Conservation (phyloP, 306 rosid species). For the Trifolium repens region DNA sequence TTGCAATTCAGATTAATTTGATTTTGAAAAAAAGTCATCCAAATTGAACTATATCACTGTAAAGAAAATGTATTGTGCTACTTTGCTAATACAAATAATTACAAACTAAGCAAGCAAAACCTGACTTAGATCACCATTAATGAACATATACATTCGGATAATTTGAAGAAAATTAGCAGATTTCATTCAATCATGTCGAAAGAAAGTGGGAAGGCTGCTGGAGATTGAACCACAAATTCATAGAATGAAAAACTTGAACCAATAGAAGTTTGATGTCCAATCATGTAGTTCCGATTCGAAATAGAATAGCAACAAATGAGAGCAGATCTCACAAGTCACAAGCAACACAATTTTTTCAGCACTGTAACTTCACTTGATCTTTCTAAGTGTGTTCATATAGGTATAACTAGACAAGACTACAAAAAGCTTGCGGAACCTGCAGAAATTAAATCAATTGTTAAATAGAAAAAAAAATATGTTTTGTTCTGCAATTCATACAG, state of each 20-base stretch:
- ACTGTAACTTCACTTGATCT: conserved; percentile 43
- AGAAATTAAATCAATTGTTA: conserved; percentile 31
- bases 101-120: conserved; percentile 18
- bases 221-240: neutral
- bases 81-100: conserved; percentile 18
- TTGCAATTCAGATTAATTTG: neutral
- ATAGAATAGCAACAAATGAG: conserved; percentile 24
- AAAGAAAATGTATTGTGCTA: conserved; percentile 25
- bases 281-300: conserved; percentile 2
- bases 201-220: conserved; percentile 16
- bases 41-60: neutral
- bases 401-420: conserved; percentile 85
- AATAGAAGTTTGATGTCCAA: conserved; percentile 24
- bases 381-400: conserved; percentile 74
- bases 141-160: conserved; percentile 21
- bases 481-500: neutral
- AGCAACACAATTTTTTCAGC: conserved; percentile 9
- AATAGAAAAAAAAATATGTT: neutral
- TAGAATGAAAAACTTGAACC: conserved; percentile 25
- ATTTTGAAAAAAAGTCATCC: neutral
- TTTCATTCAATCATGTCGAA: conserved; percentile 3
- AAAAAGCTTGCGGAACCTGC: conserved; percentile 92
- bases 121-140: conserved; percentile 18
- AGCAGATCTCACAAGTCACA: conserved; percentile 35
- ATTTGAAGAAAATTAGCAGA: conserved; percentile 22